A percentile compares a stretch with the other conserved stretches of the same genome.
Conservation (phyloP, 2,329 filamentous ascomycete species). For the Fusarium dlaminii region DNA sequence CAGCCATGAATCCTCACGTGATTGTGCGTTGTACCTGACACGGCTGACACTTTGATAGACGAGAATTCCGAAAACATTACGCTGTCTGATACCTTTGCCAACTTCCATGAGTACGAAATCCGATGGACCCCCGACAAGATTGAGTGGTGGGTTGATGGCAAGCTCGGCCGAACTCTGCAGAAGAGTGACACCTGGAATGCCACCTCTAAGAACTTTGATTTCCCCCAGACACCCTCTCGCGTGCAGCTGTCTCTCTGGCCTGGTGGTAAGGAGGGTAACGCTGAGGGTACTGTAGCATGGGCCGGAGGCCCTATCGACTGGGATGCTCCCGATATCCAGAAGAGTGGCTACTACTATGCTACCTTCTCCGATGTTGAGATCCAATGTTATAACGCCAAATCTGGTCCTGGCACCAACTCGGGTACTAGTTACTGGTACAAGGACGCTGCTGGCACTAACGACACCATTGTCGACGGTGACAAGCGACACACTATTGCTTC, state of each 20-base stretch:
- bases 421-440: slow-evolving; percentile 81
- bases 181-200: slow-evolving; percentile 86
- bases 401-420: slow-evolving; percentile 72
- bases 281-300: slow-evolving; percentile 87
- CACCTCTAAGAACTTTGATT: slow-evolving; percentile 83
- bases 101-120: slow-evolving; percentile 91
- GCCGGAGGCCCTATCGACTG: slow-evolving; percentile 89
- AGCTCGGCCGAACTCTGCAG: slow-evolving; percentile 77
- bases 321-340: slow-evolving; percentile 78
- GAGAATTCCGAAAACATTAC: slow-evolving; percentile 78
- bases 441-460: slow-evolving; percentile 71
- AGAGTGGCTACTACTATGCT: slow-evolving; percentile 89
- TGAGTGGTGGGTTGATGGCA: slow-evolving; percentile 87
- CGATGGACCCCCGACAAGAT: slow-evolving; percentile 90
- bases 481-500: slow-evolving; percentile 81
- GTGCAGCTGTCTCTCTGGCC: slow-evolving; percentile 97
- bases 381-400: slow-evolving; percentile 78
- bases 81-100: slow-evolving; percentile 74
- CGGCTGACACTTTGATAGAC: slow-evolving; percentile 60
- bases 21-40: background rate
- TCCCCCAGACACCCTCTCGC: slow-evolving; percentile 89
- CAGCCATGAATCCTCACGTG: slow-evolving; percentile 11
- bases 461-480: slow-evolving; percentile 79
- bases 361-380: slow-evolving; percentile 81
- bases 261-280: slow-evolving; percentile 82